Evolutionary conservation across 2,329 filamentous ascomycete species (phyloP), one percentile per base, ranked within the genome.

Genomic region (Aspergillus sp.): DNA sequence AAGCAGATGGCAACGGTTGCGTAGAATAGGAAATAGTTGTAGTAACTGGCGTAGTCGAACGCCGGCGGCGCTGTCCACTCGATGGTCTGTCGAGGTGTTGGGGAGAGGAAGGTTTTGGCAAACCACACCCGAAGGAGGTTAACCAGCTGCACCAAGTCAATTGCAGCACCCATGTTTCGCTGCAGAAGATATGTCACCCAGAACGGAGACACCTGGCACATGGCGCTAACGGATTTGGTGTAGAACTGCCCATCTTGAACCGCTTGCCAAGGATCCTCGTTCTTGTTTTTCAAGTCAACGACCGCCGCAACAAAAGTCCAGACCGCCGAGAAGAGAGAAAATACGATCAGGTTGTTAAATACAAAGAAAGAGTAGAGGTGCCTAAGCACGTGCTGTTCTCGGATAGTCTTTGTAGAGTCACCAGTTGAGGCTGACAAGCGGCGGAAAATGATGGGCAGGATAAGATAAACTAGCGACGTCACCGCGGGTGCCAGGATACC

Each of bases 21-120:
- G 77, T 98, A 99, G 77, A 91, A 99, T 31, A 98, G 81, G 75
- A 97, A 97, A 74, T 96, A 98, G 75, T 97, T 98, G 83, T 97
- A 99, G 77, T 98, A 98, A 66, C 87, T 91, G 58, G 95, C 91
- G 70, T 97, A 98, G 66, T 98, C 93, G 72, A 99, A 97, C 0
- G 90, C 82, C 2, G 91, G 93, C 1, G 95, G 95, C 3, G 95
- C 95, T 0, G 93, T 96, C 69, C 95, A 85, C 73, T 96, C 91
- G 65, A 98, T 98, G 65, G 95, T 81, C 73, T 96, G 89, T 65
- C 95, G 84, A 5, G 95, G 95, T 2, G 95, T 98, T 3, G 93
- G 93, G 60, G 86, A 89, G 25, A 90, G 84, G 68, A 97, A 95
- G 55, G 88, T 93, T 70, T 91, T 88, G 61, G 88, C 85, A 72